Conservation (phyloP, 1,139 yeast species). For the Pichia norvegensis region DNA sequence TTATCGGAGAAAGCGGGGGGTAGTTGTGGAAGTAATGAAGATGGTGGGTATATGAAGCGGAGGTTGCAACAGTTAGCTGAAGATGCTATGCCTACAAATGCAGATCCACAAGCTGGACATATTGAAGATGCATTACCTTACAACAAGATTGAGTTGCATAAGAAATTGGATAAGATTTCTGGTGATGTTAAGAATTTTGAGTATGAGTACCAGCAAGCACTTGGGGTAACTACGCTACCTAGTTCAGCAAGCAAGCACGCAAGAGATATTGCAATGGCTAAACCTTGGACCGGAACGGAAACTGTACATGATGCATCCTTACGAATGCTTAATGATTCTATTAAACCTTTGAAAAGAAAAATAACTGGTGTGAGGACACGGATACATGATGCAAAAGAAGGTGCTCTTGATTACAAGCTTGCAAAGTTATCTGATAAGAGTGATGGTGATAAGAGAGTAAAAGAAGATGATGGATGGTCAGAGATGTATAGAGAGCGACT, state of each 20-base stretch:
- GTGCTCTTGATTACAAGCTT: slow-evolving; percentile 55
- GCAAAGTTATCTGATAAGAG: slow-evolving; percentile 30
- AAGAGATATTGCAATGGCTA: slow-evolving; percentile 43
- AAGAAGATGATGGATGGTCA: slow-evolving; percentile 45
- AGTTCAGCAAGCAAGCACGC: slow-evolving; percentile 42
- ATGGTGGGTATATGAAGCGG: slow-evolving; percentile 30
- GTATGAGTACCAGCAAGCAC: slow-evolving; percentile 31
- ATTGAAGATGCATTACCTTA: slow-evolving; percentile 23
- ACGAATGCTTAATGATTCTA: slow-evolving; percentile 59
- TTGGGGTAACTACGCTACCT: slow-evolving; percentile 36
- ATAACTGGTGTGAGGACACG: slow-evolving; percentile 26
- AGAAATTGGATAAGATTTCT: slow-evolving; percentile 23
- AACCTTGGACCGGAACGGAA: slow-evolving; percentile 71
- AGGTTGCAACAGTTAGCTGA: slow-evolving; percentile 36
- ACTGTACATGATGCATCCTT: slow-evolving; percentile 40
- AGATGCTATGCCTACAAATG: slow-evolving; percentile 31
- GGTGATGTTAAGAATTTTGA: slow-evolving; percentile 28
- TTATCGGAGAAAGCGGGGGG: not conserved
- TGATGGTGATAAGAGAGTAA: slow-evolving; percentile 7
- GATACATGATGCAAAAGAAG: slow-evolving; percentile 54
- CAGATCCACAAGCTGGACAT: slow-evolving; percentile 28
- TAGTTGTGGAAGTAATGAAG: slow-evolving; percentile 8
- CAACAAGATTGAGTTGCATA: slow-evolving; percentile 17
- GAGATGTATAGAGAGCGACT: slow-evolving; percentile 59
- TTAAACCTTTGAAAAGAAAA: slow-evolving; percentile 36